phyloP scores from a whole-genome alignment of 352 stramenopile species.

The Globisporangium heterothallicum region DNA sequence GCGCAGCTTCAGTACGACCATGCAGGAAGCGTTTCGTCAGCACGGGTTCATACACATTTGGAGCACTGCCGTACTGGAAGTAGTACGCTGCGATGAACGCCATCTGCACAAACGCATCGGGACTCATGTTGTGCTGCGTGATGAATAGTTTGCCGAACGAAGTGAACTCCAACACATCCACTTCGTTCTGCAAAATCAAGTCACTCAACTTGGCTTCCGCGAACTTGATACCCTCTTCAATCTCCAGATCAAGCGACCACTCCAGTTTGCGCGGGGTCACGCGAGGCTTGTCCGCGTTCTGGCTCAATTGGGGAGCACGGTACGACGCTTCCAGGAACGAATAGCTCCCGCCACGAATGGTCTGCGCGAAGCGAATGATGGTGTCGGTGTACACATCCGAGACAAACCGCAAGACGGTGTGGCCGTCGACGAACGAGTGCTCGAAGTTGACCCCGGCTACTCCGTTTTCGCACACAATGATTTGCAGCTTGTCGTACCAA shows the following conservation, averaged over 20 bases:
- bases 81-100: slow-evolving; percentile 94
- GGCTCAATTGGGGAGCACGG: slow-evolving; percentile 50
- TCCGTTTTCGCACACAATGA: slow-evolving; percentile 94
- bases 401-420: slow-evolving; percentile 91
- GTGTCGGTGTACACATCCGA: slow-evolving; percentile 90
- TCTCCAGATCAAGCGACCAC: slow-evolving; percentile 76
- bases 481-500: slow-evolving; percentile 97
- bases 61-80: slow-evolving; percentile 84
- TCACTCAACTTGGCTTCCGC: slow-evolving; percentile 92
- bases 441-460: slow-evolving; percentile 96
- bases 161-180: slow-evolving; percentile 93
- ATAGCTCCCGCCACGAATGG: slow-evolving; percentile 83
- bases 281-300: slow-evolving; percentile 33
- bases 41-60: slow-evolving; percentile 93
- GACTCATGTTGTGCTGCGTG: slow-evolving; percentile 88
- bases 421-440: slow-evolving; percentile 95
- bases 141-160: slow-evolving; percentile 89
- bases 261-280: slow-evolving; percentile 88
- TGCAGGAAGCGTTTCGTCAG: slow-evolving; percentile 94
- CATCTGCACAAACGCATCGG: slow-evolving; percentile 96
- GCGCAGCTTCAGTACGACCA: slow-evolving; percentile 92
- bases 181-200: slow-evolving; percentile 92
- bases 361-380: slow-evolving; percentile 91
- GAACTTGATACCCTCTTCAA: slow-evolving; percentile 90
- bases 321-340: slow-evolving; percentile 75